phyloP scores from a whole-genome alignment of 2,329 filamentous ascomycete species.

The Colletotrichum gigasporum region DNA sequence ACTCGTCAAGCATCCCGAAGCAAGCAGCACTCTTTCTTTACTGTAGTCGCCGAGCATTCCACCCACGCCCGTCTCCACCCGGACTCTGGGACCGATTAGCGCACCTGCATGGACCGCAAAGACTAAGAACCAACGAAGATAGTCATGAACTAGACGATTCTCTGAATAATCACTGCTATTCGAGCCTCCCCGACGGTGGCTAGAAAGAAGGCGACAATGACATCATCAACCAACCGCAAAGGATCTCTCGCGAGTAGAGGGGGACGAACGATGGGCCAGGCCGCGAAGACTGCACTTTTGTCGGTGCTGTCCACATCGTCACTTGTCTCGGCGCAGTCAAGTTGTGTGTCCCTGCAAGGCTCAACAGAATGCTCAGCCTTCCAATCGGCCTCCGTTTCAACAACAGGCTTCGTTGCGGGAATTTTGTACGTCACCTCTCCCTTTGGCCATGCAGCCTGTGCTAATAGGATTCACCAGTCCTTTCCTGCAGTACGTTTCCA shows the following conservation, averaged over 20 bases:
- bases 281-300: conserved; percentile 30
- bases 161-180: conserved; percentile 3
- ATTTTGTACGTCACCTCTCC: conserved; percentile 66
- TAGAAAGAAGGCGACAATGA: background rate
- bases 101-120: background rate
- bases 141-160: conserved; percentile 22
- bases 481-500: conserved; percentile 85
- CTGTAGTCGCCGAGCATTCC: background rate
- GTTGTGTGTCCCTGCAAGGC: conserved; percentile 68
- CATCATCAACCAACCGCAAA: background rate
- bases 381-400: conserved; percentile 76
- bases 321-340: conserved; percentile 54
- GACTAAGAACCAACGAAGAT: conserved; percentile 1
- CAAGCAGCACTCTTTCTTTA: conserved; percentile 31
- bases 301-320: conserved; percentile 46
- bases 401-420: conserved; percentile 62
- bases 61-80: background rate
- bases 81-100: background rate
- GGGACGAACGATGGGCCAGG: conserved; percentile 9
- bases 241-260: background rate
- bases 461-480: conserved; percentile 64
- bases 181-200: background rate
- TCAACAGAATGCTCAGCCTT: conserved; percentile 80
- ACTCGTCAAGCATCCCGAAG: conserved; percentile 38
- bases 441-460: background rate